Evolutionary conservation across 208 protist species (phyloP).

Genomic region (Crithidia brevicula): DNA sequence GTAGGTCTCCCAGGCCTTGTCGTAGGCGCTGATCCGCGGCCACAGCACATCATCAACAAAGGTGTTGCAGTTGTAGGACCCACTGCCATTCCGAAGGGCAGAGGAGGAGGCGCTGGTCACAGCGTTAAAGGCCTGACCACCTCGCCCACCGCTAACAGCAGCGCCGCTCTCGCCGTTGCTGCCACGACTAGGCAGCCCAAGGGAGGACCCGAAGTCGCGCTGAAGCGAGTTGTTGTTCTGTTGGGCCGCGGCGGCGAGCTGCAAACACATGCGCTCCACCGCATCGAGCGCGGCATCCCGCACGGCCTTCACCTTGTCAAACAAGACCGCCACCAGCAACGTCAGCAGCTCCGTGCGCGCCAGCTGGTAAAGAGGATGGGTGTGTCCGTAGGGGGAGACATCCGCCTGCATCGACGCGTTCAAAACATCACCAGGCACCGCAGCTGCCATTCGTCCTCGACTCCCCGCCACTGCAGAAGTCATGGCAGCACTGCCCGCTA

Average conservation of each 20-base stretch:
- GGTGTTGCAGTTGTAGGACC: constrained; percentile 17
- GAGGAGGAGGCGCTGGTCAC: constrained; percentile 6
- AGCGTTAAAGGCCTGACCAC: neutral
- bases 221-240: constrained; percentile 15
- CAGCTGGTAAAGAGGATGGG: constrained; percentile 60
- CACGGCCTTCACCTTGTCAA: constrained; percentile 82
- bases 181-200: neutral
- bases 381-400: constrained; percentile 23
- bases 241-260: constrained; percentile 19
- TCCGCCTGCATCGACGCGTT: neutral
- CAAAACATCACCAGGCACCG: neutral
- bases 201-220: neutral
- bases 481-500: neutral
- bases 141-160: constrained; percentile 6
- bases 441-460: neutral
- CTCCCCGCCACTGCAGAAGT: neutral
- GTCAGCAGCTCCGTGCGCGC: constrained; percentile 68
- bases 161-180: neutral
- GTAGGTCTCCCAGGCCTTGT: constrained; percentile 72
- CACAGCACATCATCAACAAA: constrained; percentile 81
- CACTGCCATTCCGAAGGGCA: neutral
- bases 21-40: constrained; percentile 61
- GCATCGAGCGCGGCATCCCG: constrained; percentile 69
- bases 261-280: constrained; percentile 47
- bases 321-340: constrained; percentile 69